These are phyloP conservation scores for Russula olivacea DNA, from an alignment of 768 basidiomycete species.

Conservation along the genomic window DNA sequence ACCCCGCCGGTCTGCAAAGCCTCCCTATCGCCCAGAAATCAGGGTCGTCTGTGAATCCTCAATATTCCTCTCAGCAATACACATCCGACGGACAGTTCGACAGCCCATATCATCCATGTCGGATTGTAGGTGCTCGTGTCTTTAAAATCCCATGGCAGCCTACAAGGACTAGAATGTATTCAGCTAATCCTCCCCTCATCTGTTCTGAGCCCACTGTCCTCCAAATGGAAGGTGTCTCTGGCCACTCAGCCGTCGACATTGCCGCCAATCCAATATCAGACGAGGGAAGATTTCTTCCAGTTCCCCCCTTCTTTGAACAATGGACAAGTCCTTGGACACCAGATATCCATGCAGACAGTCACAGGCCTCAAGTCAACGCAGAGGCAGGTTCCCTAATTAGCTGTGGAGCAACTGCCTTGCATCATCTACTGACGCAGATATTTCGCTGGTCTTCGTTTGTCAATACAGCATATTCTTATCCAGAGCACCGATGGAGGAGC, in stretches of 20 bases:
- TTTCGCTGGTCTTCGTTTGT: not conserved
- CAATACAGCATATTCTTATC: not conserved
- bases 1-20: not conserved
- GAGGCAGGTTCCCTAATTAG: not conserved
- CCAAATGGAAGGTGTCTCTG: not conserved
- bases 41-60: constrained; percentile 11
- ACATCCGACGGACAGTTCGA: not conserved
- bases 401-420: not conserved
- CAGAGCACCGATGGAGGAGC: not conserved
- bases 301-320: not conserved
- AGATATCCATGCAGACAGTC: not conserved
- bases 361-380: not conserved
- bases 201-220: not conserved
- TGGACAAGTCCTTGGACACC: not conserved
- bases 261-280: not conserved
- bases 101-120: too few relatives aligned
- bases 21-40: constrained; percentile 19
- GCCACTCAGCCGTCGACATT: not conserved
- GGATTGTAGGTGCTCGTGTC: not conserved
- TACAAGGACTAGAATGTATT: not conserved
- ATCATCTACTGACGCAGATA: not conserved
- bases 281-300: not conserved
- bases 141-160: not conserved
- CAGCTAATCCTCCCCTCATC: not conserved
- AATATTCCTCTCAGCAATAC: constrained; percentile 16